Percentiles rank a stretch among this genome's conserved stretches.
These are phyloP conservation scores for Globisporangium carolinianum DNA, from an alignment of 352 stramenopile genomes.

Conservation along the genomic window DNA sequence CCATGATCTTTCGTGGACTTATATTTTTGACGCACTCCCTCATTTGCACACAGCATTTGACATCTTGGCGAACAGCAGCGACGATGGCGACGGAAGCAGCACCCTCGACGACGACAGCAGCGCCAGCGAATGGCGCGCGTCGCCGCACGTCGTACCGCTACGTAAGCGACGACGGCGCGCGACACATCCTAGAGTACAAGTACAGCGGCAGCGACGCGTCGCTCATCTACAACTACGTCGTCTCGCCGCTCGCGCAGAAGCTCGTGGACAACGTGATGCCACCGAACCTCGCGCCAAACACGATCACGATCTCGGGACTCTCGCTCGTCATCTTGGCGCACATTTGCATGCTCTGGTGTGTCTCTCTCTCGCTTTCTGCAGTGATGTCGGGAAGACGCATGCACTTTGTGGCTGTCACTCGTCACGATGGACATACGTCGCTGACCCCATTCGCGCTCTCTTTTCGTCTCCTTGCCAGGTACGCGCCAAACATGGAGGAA, in stretches of 20 bases:
- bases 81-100: too few relatives aligned
- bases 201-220: conserved; percentile 83
- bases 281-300: conserved; percentile 64
- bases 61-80: too few relatives aligned
- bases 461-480: conserved; percentile 20
- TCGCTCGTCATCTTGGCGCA: conserved; percentile 66
- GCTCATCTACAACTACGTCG: conserved; percentile 77
- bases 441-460: too few relatives aligned
- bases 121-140: not conserved
- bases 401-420: too few relatives aligned
- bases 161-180: conserved; percentile 62
- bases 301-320: conserved; percentile 77
- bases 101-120: too few relatives aligned
- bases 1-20: too few relatives aligned
- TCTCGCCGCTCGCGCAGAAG: conserved; percentile 68
- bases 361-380: not conserved
- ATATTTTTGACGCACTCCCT: too few relatives aligned
- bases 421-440: too few relatives aligned
- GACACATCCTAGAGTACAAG: conserved; percentile 69
- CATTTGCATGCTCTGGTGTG: conserved; percentile 66
- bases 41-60: too few relatives aligned
- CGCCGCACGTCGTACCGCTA: conserved; percentile 38
- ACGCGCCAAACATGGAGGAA: conserved; percentile 82
- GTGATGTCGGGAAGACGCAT: too few relatives aligned
- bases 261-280: conserved; percentile 75